These are phyloP conservation scores for Camellia oleifera DNA, from an alignment of 179 eudicot species.

Conservation along the genomic window DNA sequence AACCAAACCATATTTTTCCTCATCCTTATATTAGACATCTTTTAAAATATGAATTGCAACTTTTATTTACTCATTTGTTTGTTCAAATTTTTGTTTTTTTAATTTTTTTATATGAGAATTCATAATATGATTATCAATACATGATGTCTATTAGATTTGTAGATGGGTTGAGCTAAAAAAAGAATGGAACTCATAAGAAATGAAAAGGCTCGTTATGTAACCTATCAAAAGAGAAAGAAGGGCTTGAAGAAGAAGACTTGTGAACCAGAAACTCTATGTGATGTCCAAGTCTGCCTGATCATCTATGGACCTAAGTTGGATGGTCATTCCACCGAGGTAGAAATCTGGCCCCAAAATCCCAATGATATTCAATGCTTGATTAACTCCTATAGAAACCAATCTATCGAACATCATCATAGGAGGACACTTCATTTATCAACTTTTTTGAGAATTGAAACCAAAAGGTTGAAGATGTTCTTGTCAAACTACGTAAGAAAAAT, in stretches of 20 bases:
- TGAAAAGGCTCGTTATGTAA: conserved; percentile 8
- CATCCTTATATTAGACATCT: too few species aligned
- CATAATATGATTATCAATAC: too few species aligned
- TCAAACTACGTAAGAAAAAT: conserved; percentile 17
- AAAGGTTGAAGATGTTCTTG: background rate
- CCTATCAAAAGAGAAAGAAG: conserved; percentile 16
- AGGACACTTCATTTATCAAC: background rate
- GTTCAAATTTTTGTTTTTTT: too few species aligned
- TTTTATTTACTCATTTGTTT: background rate
- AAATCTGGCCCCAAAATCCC: conserved; percentile 18
- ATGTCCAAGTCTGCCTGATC: conserved; percentile 18
- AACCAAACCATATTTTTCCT: too few species aligned
- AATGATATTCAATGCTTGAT: background rate
- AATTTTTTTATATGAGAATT: too few species aligned
- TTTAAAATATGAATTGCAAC: background rate
- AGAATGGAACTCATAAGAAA: conserved; percentile 18
- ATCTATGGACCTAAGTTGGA: conserved; percentile 13
- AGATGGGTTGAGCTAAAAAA: conserved; percentile 32
- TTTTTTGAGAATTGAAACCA: conserved; percentile 12
- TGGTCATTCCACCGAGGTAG: background rate
- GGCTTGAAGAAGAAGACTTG: conserved; percentile 25
- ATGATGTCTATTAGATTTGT: background rate
- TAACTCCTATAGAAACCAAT: conserved; percentile 12
- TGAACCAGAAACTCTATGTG: conserved; percentile 23
- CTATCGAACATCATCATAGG: conserved; percentile 2